A percentile compares a stretch with the other conserved stretches of the same genome.
phyloP scores from a whole-genome alignment of 2,329 filamentous ascomycete genomes.

The Knoxdaviesia proteae region DNA sequence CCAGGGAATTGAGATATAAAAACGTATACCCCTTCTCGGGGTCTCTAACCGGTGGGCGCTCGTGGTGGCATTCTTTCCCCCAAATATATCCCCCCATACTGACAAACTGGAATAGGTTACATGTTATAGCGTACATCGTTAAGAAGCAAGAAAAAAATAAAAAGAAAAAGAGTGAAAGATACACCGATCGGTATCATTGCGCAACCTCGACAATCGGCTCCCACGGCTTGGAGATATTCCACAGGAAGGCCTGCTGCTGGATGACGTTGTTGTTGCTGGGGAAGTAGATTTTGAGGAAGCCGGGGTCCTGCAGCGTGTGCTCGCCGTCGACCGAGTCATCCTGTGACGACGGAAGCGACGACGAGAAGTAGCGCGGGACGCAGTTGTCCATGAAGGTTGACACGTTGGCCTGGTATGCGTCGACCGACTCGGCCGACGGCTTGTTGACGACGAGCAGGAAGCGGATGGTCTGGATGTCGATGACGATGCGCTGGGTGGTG shows the following conservation, averaged over 20 bases:
- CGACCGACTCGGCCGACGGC: constrained; percentile 11
- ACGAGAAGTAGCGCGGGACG: constrained; percentile 9
- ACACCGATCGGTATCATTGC: background rate
- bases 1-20: no score
- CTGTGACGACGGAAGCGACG: constrained; percentile 2
- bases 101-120: no score
- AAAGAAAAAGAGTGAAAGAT: background rate
- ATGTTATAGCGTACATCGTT: background rate
- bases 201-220: constrained; percentile 21
- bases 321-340: no score
- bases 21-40: no score
- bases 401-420: constrained; percentile 13
- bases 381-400: constrained; percentile 11
- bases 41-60: no score
- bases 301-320: constrained; percentile 12
- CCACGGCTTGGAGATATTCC: constrained; percentile 19
- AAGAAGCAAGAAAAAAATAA: background rate
- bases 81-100: no score
- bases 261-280: constrained; percentile 10
- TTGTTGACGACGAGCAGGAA: constrained; percentile 19
- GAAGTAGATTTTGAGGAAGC: constrained; percentile 14
- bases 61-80: no score
- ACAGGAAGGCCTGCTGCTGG: constrained; percentile 17
- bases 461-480: constrained; percentile 18
- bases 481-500: constrained; percentile 13